These are phyloP conservation scores for Naganishia vaughanmartiniae DNA, from an alignment of 768 basidiomycete species.

Conservation along the genomic window DNA sequence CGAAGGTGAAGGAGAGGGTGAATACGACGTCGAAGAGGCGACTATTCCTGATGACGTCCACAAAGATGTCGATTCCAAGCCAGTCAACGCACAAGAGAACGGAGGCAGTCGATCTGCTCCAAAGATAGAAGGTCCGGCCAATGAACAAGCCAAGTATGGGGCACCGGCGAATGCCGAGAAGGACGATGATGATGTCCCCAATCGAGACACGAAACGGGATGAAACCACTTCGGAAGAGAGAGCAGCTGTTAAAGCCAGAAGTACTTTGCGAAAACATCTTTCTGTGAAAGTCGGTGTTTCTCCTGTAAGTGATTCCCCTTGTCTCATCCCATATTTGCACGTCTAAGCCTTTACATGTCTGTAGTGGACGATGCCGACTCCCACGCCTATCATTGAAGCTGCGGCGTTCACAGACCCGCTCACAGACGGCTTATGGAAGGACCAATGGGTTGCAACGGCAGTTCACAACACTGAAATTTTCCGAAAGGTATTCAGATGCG, in stretches of 20 bases:
- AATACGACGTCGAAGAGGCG: constrained; percentile 35
- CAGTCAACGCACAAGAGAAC: constrained; percentile 51
- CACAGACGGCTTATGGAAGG: constrained; percentile 80
- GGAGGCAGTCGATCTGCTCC: constrained; percentile 37
- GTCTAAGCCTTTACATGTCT: background rate
- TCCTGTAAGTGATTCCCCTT: constrained; percentile 35
- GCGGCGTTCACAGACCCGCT: constrained; percentile 86
- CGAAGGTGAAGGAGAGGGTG: constrained; percentile 33
- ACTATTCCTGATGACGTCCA: constrained; percentile 35
- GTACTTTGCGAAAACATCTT: constrained; percentile 61
- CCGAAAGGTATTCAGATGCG: constrained; percentile 87
- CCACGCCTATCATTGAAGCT: constrained; percentile 70
- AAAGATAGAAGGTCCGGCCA: constrained; percentile 34
- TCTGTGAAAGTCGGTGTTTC: constrained; percentile 59
- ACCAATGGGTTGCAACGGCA: constrained; percentile 82
- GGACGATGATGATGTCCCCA: constrained; percentile 57
- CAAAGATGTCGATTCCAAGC: constrained; percentile 44
- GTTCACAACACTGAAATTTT: constrained; percentile 92
- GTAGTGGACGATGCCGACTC: constrained; percentile 63
- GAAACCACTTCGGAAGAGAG: constrained; percentile 59
- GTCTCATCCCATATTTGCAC: background rate
- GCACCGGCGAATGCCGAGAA: constrained; percentile 60
- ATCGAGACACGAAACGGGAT: constrained; percentile 56
- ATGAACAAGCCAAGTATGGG: constrained; percentile 54
- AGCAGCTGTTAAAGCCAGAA: constrained; percentile 57